phyloP scores from a whole-genome alignment of 805 yeast species.

The Hanseniaspora lindneri region DNA sequence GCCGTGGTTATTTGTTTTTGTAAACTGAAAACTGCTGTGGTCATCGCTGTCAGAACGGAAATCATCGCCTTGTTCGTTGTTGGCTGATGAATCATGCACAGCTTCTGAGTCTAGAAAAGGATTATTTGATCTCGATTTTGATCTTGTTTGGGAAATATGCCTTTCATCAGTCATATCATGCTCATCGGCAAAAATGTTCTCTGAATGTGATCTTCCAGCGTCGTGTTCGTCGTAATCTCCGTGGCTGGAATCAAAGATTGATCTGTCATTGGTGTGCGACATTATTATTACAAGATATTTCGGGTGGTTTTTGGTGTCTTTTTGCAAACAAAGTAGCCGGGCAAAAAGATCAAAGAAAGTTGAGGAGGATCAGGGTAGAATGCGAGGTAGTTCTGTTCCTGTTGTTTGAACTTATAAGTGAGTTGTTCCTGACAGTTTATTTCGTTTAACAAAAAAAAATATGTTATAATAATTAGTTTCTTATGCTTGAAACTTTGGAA shows the following conservation, averaged over 20 bases:
- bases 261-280: neutral
- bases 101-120: conserved; percentile 16
- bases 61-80: conserved; percentile 21
- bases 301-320: too few species aligned
- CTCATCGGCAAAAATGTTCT: conserved; percentile 10
- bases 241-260: neutral
- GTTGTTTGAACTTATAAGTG: too few species aligned
- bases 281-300: neutral
- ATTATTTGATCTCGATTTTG: conserved; percentile 15
- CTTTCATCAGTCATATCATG: neutral
- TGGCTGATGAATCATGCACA: neutral
- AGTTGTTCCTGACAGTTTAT: too few species aligned
- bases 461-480: too few species aligned
- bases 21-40: conserved; percentile 14
- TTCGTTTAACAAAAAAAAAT: too few species aligned
- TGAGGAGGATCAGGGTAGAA: too few species aligned
- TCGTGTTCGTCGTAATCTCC: neutral
- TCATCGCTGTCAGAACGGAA: neutral
- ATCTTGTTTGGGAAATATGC: neutral
- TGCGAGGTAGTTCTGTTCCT: too few species aligned
- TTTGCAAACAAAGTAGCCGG: too few species aligned
- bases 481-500: too few species aligned
- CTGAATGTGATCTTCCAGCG: neutral
- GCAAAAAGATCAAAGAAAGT: too few species aligned
- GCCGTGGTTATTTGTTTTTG: neutral